phyloP scores from a whole-genome alignment of 305 asterid genomes.

The Salvia sclarea region DNA sequence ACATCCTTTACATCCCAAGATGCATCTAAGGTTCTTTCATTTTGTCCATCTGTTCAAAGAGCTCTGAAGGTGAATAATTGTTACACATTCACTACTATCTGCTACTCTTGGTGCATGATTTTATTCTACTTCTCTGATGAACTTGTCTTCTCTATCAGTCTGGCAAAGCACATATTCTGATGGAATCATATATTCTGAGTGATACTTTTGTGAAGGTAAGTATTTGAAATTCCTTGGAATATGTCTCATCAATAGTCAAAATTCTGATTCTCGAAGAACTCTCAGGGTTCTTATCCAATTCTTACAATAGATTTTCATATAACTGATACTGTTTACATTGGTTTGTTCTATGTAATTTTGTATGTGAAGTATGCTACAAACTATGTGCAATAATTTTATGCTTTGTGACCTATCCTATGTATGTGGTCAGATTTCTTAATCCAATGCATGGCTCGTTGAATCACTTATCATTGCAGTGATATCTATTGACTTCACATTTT shows the following conservation, averaged over 20 bases:
- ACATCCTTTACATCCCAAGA: constrained; percentile 79
- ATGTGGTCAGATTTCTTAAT: too few relatives aligned
- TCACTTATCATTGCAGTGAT: neutral
- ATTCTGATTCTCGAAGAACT: constrained; percentile 21
- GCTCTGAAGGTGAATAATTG: constrained; percentile 66
- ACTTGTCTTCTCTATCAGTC: constrained; percentile 54
- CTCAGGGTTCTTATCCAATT: constrained; percentile 11
- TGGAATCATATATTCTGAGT: constrained; percentile 83
- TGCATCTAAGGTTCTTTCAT: constrained; percentile 80
- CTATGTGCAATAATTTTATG: too few relatives aligned
- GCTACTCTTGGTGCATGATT: constrained; percentile 29
- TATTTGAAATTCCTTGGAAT: constrained; percentile 19
- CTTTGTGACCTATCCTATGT: too few relatives aligned
- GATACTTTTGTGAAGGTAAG: constrained; percentile 79
- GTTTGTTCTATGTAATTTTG: neutral
- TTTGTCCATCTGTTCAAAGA: constrained; percentile 77
- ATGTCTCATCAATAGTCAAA: constrained; percentile 15
- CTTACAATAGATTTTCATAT: neutral
- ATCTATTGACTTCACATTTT: constrained; percentile 24
- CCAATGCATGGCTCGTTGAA: too few relatives aligned
- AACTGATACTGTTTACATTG: neutral
- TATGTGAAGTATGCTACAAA: too few relatives aligned
- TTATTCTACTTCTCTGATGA: constrained; percentile 25
- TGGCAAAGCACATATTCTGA: constrained; percentile 69
- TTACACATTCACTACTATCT: constrained; percentile 14